These are phyloP conservation scores for Claviceps monticola DNA, from an alignment of 2,329 filamentous ascomycete genomes.

Conservation along the genomic window DNA sequence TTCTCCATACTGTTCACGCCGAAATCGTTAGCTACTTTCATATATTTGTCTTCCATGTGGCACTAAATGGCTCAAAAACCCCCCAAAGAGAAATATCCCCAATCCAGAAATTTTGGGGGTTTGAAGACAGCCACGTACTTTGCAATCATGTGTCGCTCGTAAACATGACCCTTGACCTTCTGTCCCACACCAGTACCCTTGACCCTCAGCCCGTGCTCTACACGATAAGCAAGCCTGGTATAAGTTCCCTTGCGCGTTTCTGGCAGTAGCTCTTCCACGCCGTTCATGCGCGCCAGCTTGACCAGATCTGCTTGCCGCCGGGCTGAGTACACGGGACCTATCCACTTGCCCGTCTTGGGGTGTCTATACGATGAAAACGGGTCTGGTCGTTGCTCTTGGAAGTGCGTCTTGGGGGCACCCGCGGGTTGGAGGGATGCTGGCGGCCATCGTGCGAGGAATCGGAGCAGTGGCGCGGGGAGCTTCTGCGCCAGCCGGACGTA, in stretches of 20 bases:
- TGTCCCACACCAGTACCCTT: constrained; percentile 90
- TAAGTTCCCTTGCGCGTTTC: constrained; percentile 63
- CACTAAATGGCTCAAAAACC: not conserved
- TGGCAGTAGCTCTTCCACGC: constrained; percentile 70
- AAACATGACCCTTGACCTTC: constrained; percentile 86
- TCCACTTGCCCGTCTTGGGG: constrained; percentile 67
- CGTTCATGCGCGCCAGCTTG: constrained; percentile 66
- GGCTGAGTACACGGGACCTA: constrained; percentile 69
- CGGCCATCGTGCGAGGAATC: constrained; percentile 84
- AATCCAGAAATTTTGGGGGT: too few relatives aligned
- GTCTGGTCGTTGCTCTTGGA: constrained; percentile 48
- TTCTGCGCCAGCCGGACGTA: constrained; percentile 50
- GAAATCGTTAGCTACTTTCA: constrained; percentile 5
- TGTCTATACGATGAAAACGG: constrained; percentile 75
- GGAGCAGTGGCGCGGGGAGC: constrained; percentile 64
- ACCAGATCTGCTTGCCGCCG: constrained; percentile 82
- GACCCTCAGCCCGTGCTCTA: constrained; percentile 69
- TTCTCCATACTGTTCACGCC: constrained; percentile 54
- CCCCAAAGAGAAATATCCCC: not conserved
- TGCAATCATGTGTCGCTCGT: constrained; percentile 74
- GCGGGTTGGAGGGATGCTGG: constrained; percentile 46
- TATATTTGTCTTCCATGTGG: not conserved
- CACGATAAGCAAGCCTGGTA: constrained; percentile 51
- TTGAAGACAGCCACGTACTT: constrained; percentile 37
- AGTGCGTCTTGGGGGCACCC: constrained; percentile 30